phyloP scores from a whole-genome alignment of 176 grass and related monocot species.

The Thalia dealbata region DNA sequence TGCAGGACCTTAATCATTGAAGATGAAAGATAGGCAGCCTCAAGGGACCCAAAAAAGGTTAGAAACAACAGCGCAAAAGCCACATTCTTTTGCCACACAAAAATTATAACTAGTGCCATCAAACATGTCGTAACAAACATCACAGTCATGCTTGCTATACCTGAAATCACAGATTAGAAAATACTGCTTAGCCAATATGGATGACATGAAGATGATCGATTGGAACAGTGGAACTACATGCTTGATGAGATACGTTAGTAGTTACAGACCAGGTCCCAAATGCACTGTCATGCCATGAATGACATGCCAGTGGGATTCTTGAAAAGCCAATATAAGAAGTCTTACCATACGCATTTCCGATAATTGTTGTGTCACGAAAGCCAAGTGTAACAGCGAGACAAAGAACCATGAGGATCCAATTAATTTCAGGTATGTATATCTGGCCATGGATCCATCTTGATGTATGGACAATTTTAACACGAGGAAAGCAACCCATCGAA shows the following conservation, averaged over 20 bases:
- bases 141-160: slow-evolving; percentile 89
- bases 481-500: slow-evolving; percentile 89
- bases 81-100: slow-evolving; percentile 83
- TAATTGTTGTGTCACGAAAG: slow-evolving; percentile 75
- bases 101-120: slow-evolving; percentile 69
- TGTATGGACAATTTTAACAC: slow-evolving; percentile 93
- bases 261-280: too few species aligned
- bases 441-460: slow-evolving; percentile 95
- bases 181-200: slow-evolving; percentile 12
- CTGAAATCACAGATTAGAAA: slow-evolving; percentile 44
- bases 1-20: slow-evolving; percentile 87
- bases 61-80: slow-evolving; percentile 55
- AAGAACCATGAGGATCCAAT: slow-evolving; percentile 97
- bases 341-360: slow-evolving; percentile 89
- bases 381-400: slow-evolving; percentile 75
- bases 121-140: slow-evolving; percentile 90
- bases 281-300: too few species aligned
- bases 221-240: not conserved
- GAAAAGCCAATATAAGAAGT: not conserved
- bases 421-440: slow-evolving; percentile 98
- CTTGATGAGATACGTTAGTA: not conserved
- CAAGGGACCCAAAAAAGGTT: slow-evolving; percentile 79
- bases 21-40: slow-evolving; percentile 73
- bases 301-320: not conserved
- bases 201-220: not conserved